Base-by-base conservation (phyloP, 2,329 filamentous ascomycete genomes). In the Lachnellula cervina region DNA sequence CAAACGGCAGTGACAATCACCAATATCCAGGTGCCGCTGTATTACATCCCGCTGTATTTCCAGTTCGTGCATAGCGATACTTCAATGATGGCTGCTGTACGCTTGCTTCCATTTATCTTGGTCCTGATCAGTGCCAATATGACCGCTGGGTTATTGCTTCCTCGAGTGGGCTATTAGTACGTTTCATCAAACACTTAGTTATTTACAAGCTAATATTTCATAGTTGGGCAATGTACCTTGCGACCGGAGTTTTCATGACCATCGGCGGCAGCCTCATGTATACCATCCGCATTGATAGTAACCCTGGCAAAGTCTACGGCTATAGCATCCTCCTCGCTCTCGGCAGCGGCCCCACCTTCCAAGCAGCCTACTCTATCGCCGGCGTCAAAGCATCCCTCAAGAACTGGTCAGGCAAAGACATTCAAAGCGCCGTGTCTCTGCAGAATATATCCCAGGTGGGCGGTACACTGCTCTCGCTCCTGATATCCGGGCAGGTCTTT, bases 1-100 rank as follows among this genome's bases (percentile, higher is more conserved):
- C 68, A 70, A 6, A 76, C 72, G 0, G 64, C 69, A 2, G 48
- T 48, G 5, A 69, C 69, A 0, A 71, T 68, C 6, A 68, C 72
- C 3, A 66, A 70, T 7, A 66, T 72, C 16, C 72, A 74, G 19
- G 71, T 78, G 38, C 62, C 76, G 1, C 66, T 70, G 4, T 76
- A 73, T 64, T 76, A 76, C 56, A 66, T 78, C 23, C 76, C 77
- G 2, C 66, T 78, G 54, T 79, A 75, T 69, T 77, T 80, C 66
- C 73, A 79, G 66, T 71, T 72, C 42, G 69, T 77, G 57, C 70
- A 70, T 55, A 69, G 68, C 17, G 66, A 69, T 49, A 62, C 56
- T 37, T 66, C 71, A 0, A 66, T 68, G 5, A 47, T 61, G 49
- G 69, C 71, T 0, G 74, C 73, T 14, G 65, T 75, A 6, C 64